A percentile compares a stretch with the other conserved stretches of the same genome.
Conservation (phyloP, 768 basidiomycete genomes). For the Sutorius australiensis region DNA sequence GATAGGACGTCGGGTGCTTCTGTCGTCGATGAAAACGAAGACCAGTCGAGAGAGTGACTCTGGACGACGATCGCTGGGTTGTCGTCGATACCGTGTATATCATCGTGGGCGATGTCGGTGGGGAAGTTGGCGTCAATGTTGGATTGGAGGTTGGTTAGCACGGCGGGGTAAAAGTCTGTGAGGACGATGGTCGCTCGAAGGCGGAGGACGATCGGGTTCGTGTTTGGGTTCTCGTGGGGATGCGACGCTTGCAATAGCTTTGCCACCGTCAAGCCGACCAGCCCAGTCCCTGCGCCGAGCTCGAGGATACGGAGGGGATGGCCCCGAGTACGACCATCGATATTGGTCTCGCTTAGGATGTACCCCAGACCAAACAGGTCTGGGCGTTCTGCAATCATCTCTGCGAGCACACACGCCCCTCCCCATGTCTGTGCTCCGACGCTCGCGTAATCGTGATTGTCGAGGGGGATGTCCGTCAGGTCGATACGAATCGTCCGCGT, state of each 20-base stretch:
- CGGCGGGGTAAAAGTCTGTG: constrained; percentile 48
- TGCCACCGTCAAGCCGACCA: constrained; percentile 43
- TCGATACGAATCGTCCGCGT: constrained; percentile 32
- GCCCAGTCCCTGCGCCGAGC: constrained; percentile 56
- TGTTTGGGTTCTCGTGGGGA: background rate
- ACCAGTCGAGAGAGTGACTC: constrained; percentile 40
- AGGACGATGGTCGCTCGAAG: constrained; percentile 33
- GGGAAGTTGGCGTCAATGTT: constrained; percentile 42
- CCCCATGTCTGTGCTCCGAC: constrained; percentile 92
- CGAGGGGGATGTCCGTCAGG: constrained; percentile 65
- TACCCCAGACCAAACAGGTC: constrained; percentile 41
- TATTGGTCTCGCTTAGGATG: no score
- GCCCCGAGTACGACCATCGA: background rate
- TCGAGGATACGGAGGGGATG: constrained; percentile 42
- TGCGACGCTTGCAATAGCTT: constrained; percentile 25
- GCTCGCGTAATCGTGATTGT: constrained; percentile 64
- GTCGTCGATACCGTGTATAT: background rate
- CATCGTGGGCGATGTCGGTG: background rate
- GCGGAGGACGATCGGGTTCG: background rate
- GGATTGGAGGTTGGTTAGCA: constrained; percentile 43
- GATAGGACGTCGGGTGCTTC: constrained; percentile 25
- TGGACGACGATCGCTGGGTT: constrained; percentile 14
- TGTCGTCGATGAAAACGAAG: constrained; percentile 20
- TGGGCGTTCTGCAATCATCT: constrained; percentile 62
- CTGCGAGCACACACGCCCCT: constrained; percentile 74